Percentiles rank a stretch among this genome's conserved stretches.
phyloP scores from a whole-genome alignment of 352 stramenopile species.

The Phytopythium delawarense region DNA sequence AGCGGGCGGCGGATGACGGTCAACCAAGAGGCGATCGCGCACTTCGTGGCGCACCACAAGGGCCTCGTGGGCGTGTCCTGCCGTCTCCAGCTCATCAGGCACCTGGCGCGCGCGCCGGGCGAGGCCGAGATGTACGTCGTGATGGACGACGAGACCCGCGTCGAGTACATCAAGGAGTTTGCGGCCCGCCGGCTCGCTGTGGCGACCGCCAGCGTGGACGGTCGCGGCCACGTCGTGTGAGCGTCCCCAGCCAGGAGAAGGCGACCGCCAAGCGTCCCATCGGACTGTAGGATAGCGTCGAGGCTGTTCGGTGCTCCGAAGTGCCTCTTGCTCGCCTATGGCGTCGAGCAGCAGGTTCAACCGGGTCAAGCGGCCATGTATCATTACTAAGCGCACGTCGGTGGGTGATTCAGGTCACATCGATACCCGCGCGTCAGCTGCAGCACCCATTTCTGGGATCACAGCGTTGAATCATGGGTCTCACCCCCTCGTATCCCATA shows the following conservation, averaged over 20 bases:
- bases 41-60: neutral
- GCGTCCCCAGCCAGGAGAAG: neutral
- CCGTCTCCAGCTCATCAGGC: neutral
- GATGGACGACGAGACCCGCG: slow-evolving; percentile 39
- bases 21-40: neutral
- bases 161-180: slow-evolving; percentile 52
- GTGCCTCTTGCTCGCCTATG: no score
- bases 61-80: neutral
- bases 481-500: neutral
- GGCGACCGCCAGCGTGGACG: neutral
- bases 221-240: neutral
- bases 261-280: neutral
- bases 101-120: slow-evolving; percentile 4
- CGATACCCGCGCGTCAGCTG: neutral
- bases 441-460: neutral
- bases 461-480: neutral
- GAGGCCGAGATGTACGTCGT: slow-evolving; percentile 19
- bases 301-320: neutral
- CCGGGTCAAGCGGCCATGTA: neutral
- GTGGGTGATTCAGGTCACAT: neutral
- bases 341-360: neutral
- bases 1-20: neutral
- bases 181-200: neutral
- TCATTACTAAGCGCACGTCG: neutral
- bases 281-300: neutral